phyloP scores from a whole-genome alignment of 2,329 filamentous ascomycete genomes.

The Rosellinia necatrix region DNA sequence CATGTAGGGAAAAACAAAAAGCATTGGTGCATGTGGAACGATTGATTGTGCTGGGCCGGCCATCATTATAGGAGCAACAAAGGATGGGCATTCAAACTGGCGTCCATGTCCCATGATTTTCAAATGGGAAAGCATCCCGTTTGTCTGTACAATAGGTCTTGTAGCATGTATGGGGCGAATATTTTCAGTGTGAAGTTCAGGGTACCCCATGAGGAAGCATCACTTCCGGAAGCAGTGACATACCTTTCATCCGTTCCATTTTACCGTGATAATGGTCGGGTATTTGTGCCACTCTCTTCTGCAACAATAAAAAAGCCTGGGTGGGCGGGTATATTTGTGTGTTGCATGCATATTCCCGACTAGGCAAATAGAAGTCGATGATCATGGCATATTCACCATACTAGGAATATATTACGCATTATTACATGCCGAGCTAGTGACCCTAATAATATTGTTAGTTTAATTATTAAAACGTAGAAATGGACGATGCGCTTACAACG shows the following conservation, averaged over 20 bases:
- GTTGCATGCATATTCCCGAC: too few relatives aligned
- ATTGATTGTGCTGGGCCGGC: slow-evolving; percentile 29
- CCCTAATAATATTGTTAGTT: too few relatives aligned
- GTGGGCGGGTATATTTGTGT: too few relatives aligned
- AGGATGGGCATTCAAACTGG: slow-evolving; percentile 31
- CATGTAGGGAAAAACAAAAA: slow-evolving; percentile 25
- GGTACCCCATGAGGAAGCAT: slow-evolving; percentile 6
- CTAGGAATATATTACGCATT: too few relatives aligned
- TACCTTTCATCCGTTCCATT: background rate
- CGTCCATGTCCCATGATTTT: slow-evolving; percentile 31
- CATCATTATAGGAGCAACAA: slow-evolving; percentile 32
- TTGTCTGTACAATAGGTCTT: slow-evolving; percentile 36
- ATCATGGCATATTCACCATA: too few relatives aligned
- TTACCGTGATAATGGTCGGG: too few relatives aligned
- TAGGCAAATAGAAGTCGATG: too few relatives aligned
- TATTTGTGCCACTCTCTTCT: background rate
- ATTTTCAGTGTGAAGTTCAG: slow-evolving; percentile 12
- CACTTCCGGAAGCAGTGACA: background rate
- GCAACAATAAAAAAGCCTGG: background rate
- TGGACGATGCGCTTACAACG: too few relatives aligned
- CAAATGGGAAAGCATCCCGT: slow-evolving; percentile 28
- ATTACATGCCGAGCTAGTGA: too few relatives aligned
- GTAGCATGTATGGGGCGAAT: slow-evolving; percentile 32
- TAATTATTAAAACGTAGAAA: too few relatives aligned
- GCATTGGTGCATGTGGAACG: slow-evolving; percentile 24